Percentiles rank a stretch among this genome's conserved stretches.
These are phyloP conservation scores for Fragilariopsis cylindrus DNA, from an alignment of 108 stramenopile genomes.

Conservation along the genomic window DNA sequence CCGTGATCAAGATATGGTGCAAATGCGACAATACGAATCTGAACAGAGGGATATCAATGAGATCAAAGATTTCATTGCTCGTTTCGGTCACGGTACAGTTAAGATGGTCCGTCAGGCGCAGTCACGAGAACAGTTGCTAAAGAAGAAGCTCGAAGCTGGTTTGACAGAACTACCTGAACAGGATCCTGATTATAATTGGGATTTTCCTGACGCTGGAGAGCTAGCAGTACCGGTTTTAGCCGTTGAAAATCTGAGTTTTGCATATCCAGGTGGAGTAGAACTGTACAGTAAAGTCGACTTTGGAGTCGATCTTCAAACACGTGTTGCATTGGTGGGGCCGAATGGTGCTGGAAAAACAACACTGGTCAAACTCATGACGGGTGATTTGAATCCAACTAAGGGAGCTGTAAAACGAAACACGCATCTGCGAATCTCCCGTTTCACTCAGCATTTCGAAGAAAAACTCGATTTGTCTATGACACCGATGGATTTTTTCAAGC, in stretches of 20 bases:
- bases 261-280: conserved; percentile 71
- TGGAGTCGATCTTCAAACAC: conserved; percentile 87
- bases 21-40: conserved; percentile 92
- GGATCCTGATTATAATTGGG: conserved; percentile 78
- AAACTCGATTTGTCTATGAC: conserved; percentile 94
- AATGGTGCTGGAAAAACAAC: conserved; percentile 91
- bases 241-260: conserved; percentile 80
- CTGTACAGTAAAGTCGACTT: conserved; percentile 85
- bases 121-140: conserved; percentile 86
- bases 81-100: conserved; percentile 95
- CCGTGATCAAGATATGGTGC: conserved; percentile 94
- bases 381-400: conserved; percentile 87
- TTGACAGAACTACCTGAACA: conserved; percentile 79
- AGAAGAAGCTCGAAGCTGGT: conserved; percentile 91
- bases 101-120: conserved; percentile 95
- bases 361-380: conserved; percentile 92
- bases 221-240: conserved; percentile 84
- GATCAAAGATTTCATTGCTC: conserved; percentile 95
- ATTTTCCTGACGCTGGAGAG: conserved; percentile 86
- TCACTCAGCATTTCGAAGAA: conserved; percentile 99
- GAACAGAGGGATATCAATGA: conserved; percentile 97
- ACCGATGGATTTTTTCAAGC: conserved; percentile 95
- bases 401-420: conserved; percentile 92
- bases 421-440: conserved; percentile 92
- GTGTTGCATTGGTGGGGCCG: conserved; percentile 86